phyloP scores from a whole-genome alignment of 1,284 basidiomycete species.

The Phylloporus gajari region DNA sequence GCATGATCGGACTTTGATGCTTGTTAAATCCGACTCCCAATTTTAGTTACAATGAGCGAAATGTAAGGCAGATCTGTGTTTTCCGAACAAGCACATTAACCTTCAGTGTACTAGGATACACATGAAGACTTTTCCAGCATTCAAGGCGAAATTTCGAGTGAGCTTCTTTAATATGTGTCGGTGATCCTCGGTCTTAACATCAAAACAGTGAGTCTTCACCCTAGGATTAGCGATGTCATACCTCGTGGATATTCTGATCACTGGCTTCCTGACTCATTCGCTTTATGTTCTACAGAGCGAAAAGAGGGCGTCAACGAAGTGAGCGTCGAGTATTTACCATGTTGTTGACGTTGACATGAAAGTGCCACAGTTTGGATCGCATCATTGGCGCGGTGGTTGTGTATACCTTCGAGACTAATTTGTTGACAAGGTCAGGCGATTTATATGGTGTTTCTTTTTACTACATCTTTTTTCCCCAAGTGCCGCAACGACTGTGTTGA shows the following conservation, averaged over 20 bases:
- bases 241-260: conserved; percentile 59
- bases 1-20: not conserved
- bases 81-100: not conserved
- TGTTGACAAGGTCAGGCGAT: conserved; percentile 56
- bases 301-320: conserved; percentile 44
- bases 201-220: conserved; percentile 60
- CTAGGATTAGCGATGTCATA: conserved; percentile 60
- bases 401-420: conserved; percentile 64
- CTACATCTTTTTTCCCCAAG: conserved; percentile 37
- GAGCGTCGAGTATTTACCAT: not conserved
- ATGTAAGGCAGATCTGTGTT: conserved; percentile 45
- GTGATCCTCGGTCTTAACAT: conserved; percentile 1
- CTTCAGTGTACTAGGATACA: conserved; percentile 34
- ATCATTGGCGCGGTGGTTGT: conserved; percentile 60
- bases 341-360: not conserved
- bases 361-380: conserved; percentile 53
- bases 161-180: conserved; percentile 5
- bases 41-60: conserved; percentile 49
- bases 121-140: conserved; percentile 31
- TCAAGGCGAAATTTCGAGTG: conserved; percentile 40
- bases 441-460: not conserved
- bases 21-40: conserved; percentile 1
- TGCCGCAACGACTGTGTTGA: conserved; percentile 56
- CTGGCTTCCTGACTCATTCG: conserved; percentile 56
- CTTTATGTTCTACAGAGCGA: conserved; percentile 51